Base-by-base conservation (phyloP, 768 basidiomycete species). In the Tylopilus plumbeoviolaceoides region DNA sequence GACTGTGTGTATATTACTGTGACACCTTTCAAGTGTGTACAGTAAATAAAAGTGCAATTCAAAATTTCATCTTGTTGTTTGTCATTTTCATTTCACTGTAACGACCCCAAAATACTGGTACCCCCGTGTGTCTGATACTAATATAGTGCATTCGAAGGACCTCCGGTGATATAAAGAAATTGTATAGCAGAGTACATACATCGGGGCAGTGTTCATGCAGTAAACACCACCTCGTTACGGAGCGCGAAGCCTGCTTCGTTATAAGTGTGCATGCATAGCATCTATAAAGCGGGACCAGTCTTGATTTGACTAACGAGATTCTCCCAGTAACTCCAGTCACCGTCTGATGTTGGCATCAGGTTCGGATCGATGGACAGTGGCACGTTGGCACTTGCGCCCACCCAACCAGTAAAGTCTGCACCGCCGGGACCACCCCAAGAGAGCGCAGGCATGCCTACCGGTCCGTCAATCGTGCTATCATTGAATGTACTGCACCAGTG, bases 401-500 rank as follows among this genome's bases (percentile, higher is more conserved):
- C 72, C 84, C 85, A 85, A 3, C 80, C 81, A 20, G 81, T 69
- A 39, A 82, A 75, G 59, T 87, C 85, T 30, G 74, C 73, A 44
- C 76, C 72, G 14, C 79, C 78, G 7, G 79, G 75, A 14, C 81
- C 81, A 20, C 78, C 78, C 86, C 85, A 87, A 8, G 83, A 78
- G 56, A 82, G 62, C 5, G 73, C 68, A 39, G 72, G 73, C 46
- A 73, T 75, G 27, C 76, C 75, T 20, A 73, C 72, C 3, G 75
- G 65, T 20, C 76, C 72, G 58, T 86, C 83, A 2, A 81, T 59
- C 2, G 79, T 76, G 11, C 83, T 78, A 53, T 84, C 86, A 62
- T 81, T 87, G 58, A 90, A 80, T n/a, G 84, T 83, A 56, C 84
- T 85, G 63, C 83, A 87, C 90, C 91, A 92, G 56, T 91, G 86